These are phyloP conservation scores for Pseudogymnoascus sp. DNA, from an alignment of 2,329 filamentous ascomycete genomes.

Conservation along the genomic window DNA sequence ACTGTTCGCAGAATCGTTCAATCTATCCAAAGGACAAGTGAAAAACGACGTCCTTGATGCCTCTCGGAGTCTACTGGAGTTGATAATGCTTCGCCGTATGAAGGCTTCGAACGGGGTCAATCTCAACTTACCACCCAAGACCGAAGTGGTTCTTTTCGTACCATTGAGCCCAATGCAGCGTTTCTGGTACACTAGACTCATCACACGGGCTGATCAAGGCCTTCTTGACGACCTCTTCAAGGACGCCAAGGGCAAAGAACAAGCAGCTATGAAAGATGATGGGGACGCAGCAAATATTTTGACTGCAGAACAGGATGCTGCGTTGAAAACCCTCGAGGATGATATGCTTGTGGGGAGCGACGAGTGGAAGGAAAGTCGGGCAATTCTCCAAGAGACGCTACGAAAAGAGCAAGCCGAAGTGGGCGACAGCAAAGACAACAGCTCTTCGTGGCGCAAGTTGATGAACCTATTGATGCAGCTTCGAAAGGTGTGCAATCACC, in stretches of 20 bases:
- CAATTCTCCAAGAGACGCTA: constrained; percentile 36
- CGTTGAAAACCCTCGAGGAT: constrained; percentile 30
- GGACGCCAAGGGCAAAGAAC: constrained; percentile 37
- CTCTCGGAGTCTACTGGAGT: constrained; percentile 44
- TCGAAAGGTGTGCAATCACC: constrained; percentile 88
- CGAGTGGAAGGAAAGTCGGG: constrained; percentile 40
- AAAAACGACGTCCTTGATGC: constrained; percentile 46
- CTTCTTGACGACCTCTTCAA: constrained; percentile 47
- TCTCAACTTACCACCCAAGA: constrained; percentile 49
- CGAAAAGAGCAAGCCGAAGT: constrained; percentile 24
- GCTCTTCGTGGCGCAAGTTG: constrained; percentile 45
- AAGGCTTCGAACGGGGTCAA: constrained; percentile 48
- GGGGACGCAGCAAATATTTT: constrained; percentile 28
- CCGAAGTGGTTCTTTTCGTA: constrained; percentile 49
- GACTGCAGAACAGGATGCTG: constrained; percentile 29
- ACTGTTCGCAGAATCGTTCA: constrained; percentile 49
- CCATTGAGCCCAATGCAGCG: constrained; percentile 52
- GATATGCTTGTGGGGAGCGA: constrained; percentile 26
- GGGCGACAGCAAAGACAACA: constrained; percentile 18
- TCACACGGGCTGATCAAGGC: constrained; percentile 46
- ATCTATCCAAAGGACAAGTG: constrained; percentile 46
- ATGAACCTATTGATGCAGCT: constrained; percentile 95
- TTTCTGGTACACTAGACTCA: constrained; percentile 50
- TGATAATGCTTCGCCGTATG: constrained; percentile 53
- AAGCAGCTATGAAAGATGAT: constrained; percentile 27